Evolutionary conservation across 805 yeast species (phyloP), one percentile per base, ranked within the genome.

Genomic region (Starmerella kuoi): DNA sequence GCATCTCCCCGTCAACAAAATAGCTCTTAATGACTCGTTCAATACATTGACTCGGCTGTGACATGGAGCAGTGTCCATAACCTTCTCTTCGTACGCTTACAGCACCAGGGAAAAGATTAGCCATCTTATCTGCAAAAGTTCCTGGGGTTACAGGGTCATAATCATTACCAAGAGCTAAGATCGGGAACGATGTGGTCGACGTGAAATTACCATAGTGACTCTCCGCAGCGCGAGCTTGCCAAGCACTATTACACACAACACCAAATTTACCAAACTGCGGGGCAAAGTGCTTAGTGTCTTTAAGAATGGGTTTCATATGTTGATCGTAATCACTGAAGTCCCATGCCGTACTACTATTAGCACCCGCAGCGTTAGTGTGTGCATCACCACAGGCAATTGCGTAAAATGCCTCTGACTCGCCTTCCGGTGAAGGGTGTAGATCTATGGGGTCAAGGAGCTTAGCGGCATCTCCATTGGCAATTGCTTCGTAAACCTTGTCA

Each of bases 101-200:
- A 1, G 52, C 44, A 28, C 41, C 34, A 12, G 47, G 39, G 40
- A 48, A 51, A 7, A 12, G 35, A 3, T 30, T 23, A 3, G 54
- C 31, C 42, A 51, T 43, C 24, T 34, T 35, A 8, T 47, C 44
- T 3, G 55, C 55, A 14, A 42, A 47, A 5, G 31, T n/a, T n/a
- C 51, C 42, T 11, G 55, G 55, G 3, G 55, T 49, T n/a, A 49
- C 53, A 4, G 55, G 55, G 34, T 52, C 55, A 31, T 39, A 47
- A 17, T 49, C 51, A 26, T 49, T 51, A n/a, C 54, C 52, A 15
- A 50, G 30, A 1, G 42, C 37, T 18, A 51, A 43, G 22, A 50
- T 34, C 24, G 48, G 49, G 37, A 39, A 42, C 17, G 40, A 18
- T 5, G 49, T 46, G 11, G 15, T 14, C 3, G 36, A 17, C 26